These are phyloP conservation scores for Teunomyces lycoperdinae DNA, from an alignment of 805 yeast species.

Conservation along the genomic window DNA sequence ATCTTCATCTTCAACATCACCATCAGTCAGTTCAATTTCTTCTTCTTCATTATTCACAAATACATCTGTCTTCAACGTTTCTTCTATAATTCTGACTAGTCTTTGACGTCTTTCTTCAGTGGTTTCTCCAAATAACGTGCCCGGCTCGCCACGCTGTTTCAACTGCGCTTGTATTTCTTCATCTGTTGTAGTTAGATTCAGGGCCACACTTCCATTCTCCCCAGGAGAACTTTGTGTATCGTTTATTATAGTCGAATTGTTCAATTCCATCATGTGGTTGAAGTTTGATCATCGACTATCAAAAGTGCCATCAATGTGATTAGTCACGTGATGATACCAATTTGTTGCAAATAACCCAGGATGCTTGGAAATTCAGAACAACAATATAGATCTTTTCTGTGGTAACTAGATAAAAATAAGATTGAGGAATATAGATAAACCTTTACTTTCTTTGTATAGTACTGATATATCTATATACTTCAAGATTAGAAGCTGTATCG, in stretches of 20 bases:
- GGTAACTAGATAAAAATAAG: no score
- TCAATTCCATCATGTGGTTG: neutral
- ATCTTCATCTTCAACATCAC: conserved; percentile 39
- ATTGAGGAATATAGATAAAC: neutral
- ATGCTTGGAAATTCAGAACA: no score
- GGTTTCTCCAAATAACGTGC: conserved; percentile 57
- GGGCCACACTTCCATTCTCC: neutral
- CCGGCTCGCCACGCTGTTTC: conserved; percentile 53
- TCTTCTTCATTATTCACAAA: conserved; percentile 13
- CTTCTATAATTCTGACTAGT: conserved; percentile 44
- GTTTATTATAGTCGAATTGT: conserved; percentile 1
- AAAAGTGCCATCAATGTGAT: neutral
- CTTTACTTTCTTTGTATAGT: neutral
- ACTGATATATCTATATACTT: neutral
- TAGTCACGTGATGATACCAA: neutral
- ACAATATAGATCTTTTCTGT: no score
- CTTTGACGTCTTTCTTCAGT: conserved; percentile 59
- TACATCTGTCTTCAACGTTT: conserved; percentile 19
- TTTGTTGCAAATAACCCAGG: no score
- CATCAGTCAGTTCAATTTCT: conserved; percentile 5
- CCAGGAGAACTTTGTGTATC: neutral
- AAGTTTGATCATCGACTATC: neutral
- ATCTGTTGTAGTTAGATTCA: conserved; percentile 59
- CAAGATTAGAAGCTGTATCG: no score
- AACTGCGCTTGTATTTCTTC: conserved; percentile 54